Conservation (phyloP, 2,329 filamentous ascomycete genomes). For the Coniochaeta sp. region DNA sequence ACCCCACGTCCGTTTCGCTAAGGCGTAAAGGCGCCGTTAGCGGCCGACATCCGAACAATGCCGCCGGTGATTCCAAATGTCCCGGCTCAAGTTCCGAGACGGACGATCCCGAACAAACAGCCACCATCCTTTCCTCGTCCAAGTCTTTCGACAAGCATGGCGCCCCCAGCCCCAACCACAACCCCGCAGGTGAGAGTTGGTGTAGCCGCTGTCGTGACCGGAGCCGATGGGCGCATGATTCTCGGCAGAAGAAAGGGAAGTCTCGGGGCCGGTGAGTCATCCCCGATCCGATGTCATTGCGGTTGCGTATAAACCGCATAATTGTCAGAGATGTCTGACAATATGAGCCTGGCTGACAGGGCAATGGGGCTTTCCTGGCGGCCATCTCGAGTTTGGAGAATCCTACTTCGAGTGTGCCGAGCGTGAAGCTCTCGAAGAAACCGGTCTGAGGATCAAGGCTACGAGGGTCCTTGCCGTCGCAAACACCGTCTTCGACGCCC, state of each 20-base stretch:
- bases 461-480: constrained; percentile 52
- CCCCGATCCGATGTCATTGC: not conserved
- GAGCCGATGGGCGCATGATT: constrained; percentile 34
- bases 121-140: not conserved
- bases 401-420: constrained; percentile 52
- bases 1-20: not conserved
- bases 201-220: constrained; percentile 37
- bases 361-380: constrained; percentile 60
- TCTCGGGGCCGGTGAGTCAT: constrained; percentile 38
- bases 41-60: not conserved
- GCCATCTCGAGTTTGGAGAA: constrained; percentile 67
- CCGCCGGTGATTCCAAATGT: not conserved
- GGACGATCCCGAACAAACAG: not conserved
- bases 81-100: not conserved
- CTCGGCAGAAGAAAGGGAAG: constrained; percentile 39
- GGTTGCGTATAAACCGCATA: not conserved
- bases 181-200: constrained; percentile 34
- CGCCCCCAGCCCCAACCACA: not conserved
- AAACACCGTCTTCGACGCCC: constrained; percentile 55
- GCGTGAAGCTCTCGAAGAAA: constrained; percentile 66
- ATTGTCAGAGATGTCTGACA: not conserved
- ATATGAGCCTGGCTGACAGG: constrained; percentile 7
- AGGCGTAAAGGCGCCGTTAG: not conserved
- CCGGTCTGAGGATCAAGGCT: constrained; percentile 49
- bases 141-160: not conserved